Conservation (phyloP, 1,284 basidiomycete species). For the Sutorius eximius region DNA sequence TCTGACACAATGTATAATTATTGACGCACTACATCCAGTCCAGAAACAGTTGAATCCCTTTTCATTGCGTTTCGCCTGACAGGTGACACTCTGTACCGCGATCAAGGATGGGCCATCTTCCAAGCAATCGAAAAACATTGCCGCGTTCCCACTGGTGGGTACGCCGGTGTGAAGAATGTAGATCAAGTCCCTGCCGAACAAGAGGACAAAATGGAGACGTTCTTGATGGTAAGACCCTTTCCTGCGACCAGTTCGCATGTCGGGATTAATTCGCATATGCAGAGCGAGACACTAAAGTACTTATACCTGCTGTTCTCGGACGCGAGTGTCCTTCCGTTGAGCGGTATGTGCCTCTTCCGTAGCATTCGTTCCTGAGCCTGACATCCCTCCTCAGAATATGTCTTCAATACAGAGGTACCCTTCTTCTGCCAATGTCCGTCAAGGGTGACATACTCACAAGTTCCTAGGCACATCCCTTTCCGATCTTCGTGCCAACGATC, state of each 20-base stretch:
- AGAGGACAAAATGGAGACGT: constrained; percentile 95
- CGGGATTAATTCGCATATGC: constrained; percentile 11
- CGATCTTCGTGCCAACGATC: constrained; percentile 57
- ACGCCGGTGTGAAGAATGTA: constrained; percentile 84
- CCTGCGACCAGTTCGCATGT: background rate
- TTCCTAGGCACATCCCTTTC: constrained; percentile 63
- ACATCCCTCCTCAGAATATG: constrained; percentile 58
- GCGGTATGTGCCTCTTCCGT: constrained; percentile 49
- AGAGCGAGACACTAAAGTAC: constrained; percentile 95
- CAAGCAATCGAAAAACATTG: constrained; percentile 87
- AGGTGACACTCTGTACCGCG: constrained; percentile 79
- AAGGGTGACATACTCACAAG: constrained; percentile 21
- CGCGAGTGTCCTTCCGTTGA: constrained; percentile 66
- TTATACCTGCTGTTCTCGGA: constrained; percentile 88
- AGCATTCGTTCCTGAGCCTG: constrained; percentile 2
- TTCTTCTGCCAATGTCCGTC: constrained; percentile 37
- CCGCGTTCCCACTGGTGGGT: constrained; percentile 74
- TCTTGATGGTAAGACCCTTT: constrained; percentile 67
- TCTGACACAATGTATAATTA: background rate
- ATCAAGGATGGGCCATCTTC: constrained; percentile 90
- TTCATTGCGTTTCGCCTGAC: constrained; percentile 88
- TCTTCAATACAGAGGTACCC: constrained; percentile 91
- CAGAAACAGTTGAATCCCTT: constrained; percentile 93
- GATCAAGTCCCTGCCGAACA: constrained; percentile 65
- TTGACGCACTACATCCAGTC: constrained; percentile 46